These are phyloP conservation scores for Withania somnifera DNA, from an alignment of 305 asterid genomes.

Conservation along the genomic window DNA sequence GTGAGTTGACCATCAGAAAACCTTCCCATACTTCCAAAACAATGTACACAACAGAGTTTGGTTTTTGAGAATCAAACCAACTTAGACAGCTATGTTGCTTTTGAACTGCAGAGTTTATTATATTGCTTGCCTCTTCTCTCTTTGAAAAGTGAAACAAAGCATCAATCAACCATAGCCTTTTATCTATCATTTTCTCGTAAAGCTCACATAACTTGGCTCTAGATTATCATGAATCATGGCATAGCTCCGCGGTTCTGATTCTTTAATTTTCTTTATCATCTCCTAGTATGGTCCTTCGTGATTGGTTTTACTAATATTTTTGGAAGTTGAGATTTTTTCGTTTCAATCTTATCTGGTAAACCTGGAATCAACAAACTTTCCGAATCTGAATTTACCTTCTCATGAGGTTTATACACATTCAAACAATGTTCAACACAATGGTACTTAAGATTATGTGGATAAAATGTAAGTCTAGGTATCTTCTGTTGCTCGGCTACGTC, in stretches of 20 bases:
- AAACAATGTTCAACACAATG: slow-evolving; percentile 15
- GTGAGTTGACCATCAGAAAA: slow-evolving; percentile 27
- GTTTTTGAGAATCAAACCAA: slow-evolving; percentile 38
- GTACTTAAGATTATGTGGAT: slow-evolving; percentile 9
- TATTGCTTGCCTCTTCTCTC: slow-evolving; percentile 5
- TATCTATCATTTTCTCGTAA: slow-evolving; percentile 8
- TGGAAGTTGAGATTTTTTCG: slow-evolving; percentile 11
- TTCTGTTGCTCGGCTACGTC: slow-evolving; percentile 31
- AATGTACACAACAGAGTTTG: slow-evolving; percentile 41
- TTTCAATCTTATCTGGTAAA: slow-evolving; percentile 22
- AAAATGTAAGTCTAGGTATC: slow-evolving; percentile 37
- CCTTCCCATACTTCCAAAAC: slow-evolving; percentile 39
- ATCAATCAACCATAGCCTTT: slow-evolving; percentile 38
- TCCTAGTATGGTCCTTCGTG: neutral
- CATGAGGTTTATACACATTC: slow-evolving; percentile 17
- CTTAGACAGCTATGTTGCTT: slow-evolving; percentile 6
- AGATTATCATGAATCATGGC: slow-evolving; percentile 35
- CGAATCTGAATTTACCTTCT: slow-evolving; percentile 17
- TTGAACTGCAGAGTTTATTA: neutral
- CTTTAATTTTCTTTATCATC: neutral
- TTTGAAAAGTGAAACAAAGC: slow-evolving; percentile 31
- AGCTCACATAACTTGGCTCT: slow-evolving; percentile 26
- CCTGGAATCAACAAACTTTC: slow-evolving; percentile 20
- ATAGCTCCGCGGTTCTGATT: slow-evolving; percentile 18
- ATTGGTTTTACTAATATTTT: neutral